Base-by-base conservation (phyloP, 2,329 filamentous ascomycete genomes). In the Chaetomium sp. region DNA sequence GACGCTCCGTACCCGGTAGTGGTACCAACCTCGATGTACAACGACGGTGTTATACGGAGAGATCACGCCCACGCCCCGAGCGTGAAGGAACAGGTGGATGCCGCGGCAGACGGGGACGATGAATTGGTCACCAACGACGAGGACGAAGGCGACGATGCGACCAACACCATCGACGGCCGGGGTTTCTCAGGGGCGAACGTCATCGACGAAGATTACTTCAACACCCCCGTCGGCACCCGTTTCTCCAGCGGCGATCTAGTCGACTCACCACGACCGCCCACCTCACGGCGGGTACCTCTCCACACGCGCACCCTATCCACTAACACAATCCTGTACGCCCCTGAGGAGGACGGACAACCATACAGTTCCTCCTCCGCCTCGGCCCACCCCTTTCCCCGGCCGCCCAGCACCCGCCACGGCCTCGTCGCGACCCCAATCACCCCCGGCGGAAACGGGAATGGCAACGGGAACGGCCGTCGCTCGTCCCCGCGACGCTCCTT, bases 81-180 rank as follows among this genome's bases (percentile, higher is more conserved):
- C 32, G 73, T 76, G 50, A 79, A 79, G 61, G 78, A 81, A 45
- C 84, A 91, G 56, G 91, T 88, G 0, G 89, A 94, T 65, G 88
- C 87, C 0, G 89, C 92, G 65, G 89, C 86, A 6, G 90, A 95
- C 67, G 89, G 90, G 0, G 91, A 96, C 65, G 91, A 96, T 64
- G 91, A 96, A 69, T 75, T 91, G n/a, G 80, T 88, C 10, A 91
- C 88, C 3, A 88, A 91, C 54, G 88, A 90, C 54, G 87, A 91
- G 55, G 83, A 86, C 43, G 80, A 82, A 54, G 78, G 83, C 49
- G 74, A 77, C 12, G 71, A 67, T 66, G 68, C 72, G 64, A 74
- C 74, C 61, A 73, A 79, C 62, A 68, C 66, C n/a, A 68, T 65
- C 14, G 67, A 72, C 56, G 57, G 65, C 55, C 34, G 55, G 69